Conservation (phyloP, 257 asterid genomes). For the Nicotiana obtusifolia region DNA sequence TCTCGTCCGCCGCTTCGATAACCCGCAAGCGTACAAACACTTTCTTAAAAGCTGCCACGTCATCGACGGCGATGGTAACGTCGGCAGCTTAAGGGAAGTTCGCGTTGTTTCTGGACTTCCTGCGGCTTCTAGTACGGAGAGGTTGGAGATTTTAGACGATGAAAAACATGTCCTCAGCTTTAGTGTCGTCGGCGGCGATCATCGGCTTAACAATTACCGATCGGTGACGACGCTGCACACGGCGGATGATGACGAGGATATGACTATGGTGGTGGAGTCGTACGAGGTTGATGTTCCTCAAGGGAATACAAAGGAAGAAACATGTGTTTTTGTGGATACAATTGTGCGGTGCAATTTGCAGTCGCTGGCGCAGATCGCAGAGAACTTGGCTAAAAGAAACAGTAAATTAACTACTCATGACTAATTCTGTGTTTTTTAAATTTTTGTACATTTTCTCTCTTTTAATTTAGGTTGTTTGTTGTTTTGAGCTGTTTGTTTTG, state of each 20-base stretch:
- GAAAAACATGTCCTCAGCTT: conserved; percentile 73
- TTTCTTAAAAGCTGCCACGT: conserved; percentile 73
- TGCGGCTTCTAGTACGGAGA: conserved; percentile 64
- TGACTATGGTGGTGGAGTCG: conserved; percentile 73
- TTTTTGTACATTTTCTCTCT: neutral
- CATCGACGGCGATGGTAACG: conserved; percentile 57
- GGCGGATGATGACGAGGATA: conserved; percentile 9
- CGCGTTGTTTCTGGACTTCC: conserved; percentile 76
- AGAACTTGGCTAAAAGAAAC: conserved; percentile 23
- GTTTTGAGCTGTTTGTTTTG: neutral
- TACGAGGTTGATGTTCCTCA: conserved; percentile 74
- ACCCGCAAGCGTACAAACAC: conserved; percentile 73
- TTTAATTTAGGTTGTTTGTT: neutral
- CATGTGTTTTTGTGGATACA: conserved; percentile 68
- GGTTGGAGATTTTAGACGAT: conserved; percentile 70
- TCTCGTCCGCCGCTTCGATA: conserved; percentile 73
- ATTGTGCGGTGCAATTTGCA: conserved; percentile 74
- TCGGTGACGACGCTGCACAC: conserved; percentile 72
- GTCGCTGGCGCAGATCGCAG: conserved; percentile 54
- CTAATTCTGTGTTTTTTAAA: neutral
- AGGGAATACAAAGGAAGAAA: conserved; percentile 73
- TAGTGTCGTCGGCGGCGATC: conserved; percentile 77
- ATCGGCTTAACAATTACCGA: conserved; percentile 56
- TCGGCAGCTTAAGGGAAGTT: conserved; percentile 74
- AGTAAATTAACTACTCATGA: conserved; percentile 11